Evolutionary conservation across 2,329 filamentous ascomycete genomes (phyloP), one percentile per base, ranked within the genome.

Genomic region (Penicillium occitanis): DNA sequence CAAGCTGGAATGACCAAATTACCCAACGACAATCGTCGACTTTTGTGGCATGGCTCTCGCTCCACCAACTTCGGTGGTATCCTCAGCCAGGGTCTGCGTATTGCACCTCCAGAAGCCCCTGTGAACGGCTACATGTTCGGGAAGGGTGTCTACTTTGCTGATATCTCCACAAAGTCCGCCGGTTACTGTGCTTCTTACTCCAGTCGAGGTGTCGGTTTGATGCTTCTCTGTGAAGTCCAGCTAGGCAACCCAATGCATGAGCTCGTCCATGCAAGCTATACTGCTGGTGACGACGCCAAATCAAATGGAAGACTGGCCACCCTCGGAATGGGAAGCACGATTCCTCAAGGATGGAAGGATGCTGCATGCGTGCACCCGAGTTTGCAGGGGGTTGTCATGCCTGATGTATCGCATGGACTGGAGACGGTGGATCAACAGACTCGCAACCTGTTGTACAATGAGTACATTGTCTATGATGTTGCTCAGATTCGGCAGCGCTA

Each of bases 21-120:
- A 10, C 79, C 83, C n/a, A 86, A 85, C 58, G 86, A 95, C 74
- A 48, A 66, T 35, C 87, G 90, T 28, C 87, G 91, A 19, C 86
- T 96, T 1, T 84, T 97, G 2, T 97, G 93, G 93, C 93, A 96
- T 74, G 92, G 93, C 17, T 93, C 91, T 17, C 88, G 92, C 40
- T 86, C 84, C 37, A 95, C 91, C 62, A 96, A 96, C 76, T 96
- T 89, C 70, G 92, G 90, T 73, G 93, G 92, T 73, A 97, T 97
- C 67, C 86, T 96, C 50, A 90, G 88, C 66, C 91, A 96, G 77
- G 93, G 93, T 69, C 85, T 97, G 6, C 90, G 92, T n/a, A 96
- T 96, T 70, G 93, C 93, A 6, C 93, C 93, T 0, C 80, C 80
- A 1, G 81, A 96, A 76, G 92, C 92, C 0, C 93, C 92, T 0